Conservation (phyloP, 805 yeast genomes). For the Metschnikowia lochheadii region DNA sequence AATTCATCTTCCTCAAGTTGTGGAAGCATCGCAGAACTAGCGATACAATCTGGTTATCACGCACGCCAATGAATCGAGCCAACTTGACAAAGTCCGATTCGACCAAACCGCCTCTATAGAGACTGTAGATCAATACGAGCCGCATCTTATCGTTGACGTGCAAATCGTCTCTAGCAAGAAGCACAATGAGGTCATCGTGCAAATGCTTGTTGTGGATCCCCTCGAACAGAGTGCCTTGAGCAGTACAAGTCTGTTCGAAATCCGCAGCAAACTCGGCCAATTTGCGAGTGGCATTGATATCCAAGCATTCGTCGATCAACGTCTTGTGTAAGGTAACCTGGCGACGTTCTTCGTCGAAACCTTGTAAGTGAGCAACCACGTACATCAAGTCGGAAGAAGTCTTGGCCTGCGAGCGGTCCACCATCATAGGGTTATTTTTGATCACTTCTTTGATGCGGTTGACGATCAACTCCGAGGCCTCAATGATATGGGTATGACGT, state of each 20-base stretch:
- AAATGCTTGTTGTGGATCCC: conserved; percentile 58
- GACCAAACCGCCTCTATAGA: conserved; percentile 78
- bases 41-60: conserved; percentile 46
- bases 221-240: conserved; percentile 65
- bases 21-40: conserved; percentile 51
- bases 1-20: conserved; percentile 50
- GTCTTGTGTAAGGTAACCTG: conserved; percentile 57
- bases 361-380: conserved; percentile 66
- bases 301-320: conserved; percentile 62
- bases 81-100: conserved; percentile 70
- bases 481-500: conserved; percentile 72
- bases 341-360: conserved; percentile 63
- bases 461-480: conserved; percentile 60
- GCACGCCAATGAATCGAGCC: conserved; percentile 48
- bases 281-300: conserved; percentile 51
- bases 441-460: conserved; percentile 60
- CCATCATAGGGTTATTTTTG: conserved; percentile 69
- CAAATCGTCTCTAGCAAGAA: conserved; percentile 47
- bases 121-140: conserved; percentile 65
- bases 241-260: conserved; percentile 77
- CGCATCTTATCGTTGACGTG: conserved; percentile 69
- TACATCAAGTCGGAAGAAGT: conserved; percentile 69
- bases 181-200: conserved; percentile 56
- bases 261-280: conserved; percentile 70
- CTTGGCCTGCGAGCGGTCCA: conserved; percentile 61